Conservation (phyloP, 2,329 filamentous ascomycete species). For the Colletotrichum chlorophyti region DNA sequence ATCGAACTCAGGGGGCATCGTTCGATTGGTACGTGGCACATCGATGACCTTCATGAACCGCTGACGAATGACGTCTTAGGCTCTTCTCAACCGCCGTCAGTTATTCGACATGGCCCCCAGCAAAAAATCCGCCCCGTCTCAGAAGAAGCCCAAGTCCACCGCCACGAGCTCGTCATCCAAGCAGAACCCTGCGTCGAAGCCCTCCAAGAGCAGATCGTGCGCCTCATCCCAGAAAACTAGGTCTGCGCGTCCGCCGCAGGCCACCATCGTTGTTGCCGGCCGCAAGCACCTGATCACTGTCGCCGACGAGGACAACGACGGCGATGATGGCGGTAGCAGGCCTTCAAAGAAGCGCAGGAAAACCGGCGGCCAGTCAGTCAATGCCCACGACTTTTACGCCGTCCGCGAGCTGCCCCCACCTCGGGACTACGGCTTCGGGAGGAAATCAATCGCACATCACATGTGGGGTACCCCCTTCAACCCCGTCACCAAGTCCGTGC, state of each 20-base stretch:
- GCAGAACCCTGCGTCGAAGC: background rate
- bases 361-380: background rate
- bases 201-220: background rate
- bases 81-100: background rate
- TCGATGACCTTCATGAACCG: background rate
- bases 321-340: constrained; percentile 9
- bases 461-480: constrained; percentile 11
- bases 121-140: too few relatives aligned
- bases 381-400: background rate
- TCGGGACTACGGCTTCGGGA: constrained; percentile 14
- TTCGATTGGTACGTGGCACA: too few relatives aligned
- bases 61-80: background rate
- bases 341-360: background rate
- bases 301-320: background rate
- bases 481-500: background rate
- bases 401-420: constrained; percentile 8
- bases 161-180: constrained; percentile 1
- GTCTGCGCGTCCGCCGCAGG: background rate
- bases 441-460: constrained; percentile 14
- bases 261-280: background rate
- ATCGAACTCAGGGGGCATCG: too few relatives aligned
- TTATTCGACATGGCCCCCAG: background rate
- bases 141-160: background rate
- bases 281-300: background rate
- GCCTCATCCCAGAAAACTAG: background rate